These are phyloP conservation scores for Lichina pygmaea DNA, from an alignment of 495 filamentous ascomycete genomes.

Conservation along the genomic window DNA sequence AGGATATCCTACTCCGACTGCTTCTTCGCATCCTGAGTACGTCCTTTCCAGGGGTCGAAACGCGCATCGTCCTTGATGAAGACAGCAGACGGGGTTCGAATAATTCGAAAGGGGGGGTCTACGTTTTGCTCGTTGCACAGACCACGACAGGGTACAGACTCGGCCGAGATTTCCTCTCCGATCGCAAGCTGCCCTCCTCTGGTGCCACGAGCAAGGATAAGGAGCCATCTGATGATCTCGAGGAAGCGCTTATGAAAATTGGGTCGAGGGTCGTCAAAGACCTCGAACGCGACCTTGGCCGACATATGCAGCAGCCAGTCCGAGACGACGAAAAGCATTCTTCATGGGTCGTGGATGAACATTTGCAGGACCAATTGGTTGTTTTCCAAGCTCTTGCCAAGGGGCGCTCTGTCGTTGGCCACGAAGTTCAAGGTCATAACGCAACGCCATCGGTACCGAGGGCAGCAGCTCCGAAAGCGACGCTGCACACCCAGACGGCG, in stretches of 20 bases:
- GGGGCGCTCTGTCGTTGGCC: slow-evolving; percentile 18
- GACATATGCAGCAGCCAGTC: slow-evolving; percentile 17
- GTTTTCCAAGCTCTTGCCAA: slow-evolving; percentile 53
- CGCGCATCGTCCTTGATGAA: too few relatives aligned
- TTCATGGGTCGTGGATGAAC: slow-evolving; percentile 34
- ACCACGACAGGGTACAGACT: slow-evolving; percentile 33
- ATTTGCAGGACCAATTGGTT: slow-evolving; percentile 56
- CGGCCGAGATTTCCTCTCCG: slow-evolving; percentile 37
- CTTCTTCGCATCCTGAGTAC: too few relatives aligned
- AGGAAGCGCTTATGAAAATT: slow-evolving; percentile 15
- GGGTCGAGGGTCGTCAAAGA: slow-evolving; percentile 5
- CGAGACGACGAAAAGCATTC: slow-evolving; percentile 22
- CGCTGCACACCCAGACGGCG: slow-evolving; percentile 43
- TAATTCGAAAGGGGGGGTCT: slow-evolving; percentile 22
- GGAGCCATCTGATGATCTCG: slow-evolving; percentile 7
- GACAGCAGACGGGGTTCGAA: neutral
- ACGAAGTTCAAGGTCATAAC: neutral
- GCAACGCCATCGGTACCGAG: too few relatives aligned
- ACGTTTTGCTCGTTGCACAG: slow-evolving; percentile 46
- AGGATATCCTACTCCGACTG: too few relatives aligned
- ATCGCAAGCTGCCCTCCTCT: slow-evolving; percentile 12
- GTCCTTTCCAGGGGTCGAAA: too few relatives aligned
- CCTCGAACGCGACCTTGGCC: neutral
- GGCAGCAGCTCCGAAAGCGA: slow-evolving; percentile 21
- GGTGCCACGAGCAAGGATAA: slow-evolving; percentile 3